Percentiles rank a stretch among this genome's conserved stretches.
Conservation (phyloP, 306 rosid genomes). For the Dalbergia cultrata region DNA sequence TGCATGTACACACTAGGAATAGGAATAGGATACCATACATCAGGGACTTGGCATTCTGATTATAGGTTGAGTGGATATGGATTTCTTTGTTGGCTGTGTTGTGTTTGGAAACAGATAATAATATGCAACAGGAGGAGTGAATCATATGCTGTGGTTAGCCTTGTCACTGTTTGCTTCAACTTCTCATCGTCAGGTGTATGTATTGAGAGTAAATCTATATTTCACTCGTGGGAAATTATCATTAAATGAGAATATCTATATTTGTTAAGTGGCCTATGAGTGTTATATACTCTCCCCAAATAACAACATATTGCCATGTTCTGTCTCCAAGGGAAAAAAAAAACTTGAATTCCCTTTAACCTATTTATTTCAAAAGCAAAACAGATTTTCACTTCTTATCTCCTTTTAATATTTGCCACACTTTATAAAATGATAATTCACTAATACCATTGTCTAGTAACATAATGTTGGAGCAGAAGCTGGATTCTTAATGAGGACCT, state of each 20-base stretch:
- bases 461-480: slow-evolving; percentile 12
- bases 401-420: background rate
- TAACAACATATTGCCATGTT: background rate
- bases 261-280: background rate
- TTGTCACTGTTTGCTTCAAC: background rate
- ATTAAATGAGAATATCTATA: too few species aligned
- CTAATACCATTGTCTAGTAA: background rate
- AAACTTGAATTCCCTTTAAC: background rate
- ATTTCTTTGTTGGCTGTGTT: background rate
- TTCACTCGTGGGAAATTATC: too few species aligned
- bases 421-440: too few species aligned
- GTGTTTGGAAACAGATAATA: background rate
- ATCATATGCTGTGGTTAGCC: background rate
- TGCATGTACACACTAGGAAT: too few species aligned
- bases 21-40: too few species aligned
- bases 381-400: background rate
- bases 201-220: background rate
- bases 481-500: slow-evolving; percentile 8
- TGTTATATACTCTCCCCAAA: background rate
- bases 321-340: background rate
- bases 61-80: background rate
- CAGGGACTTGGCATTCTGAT: too few species aligned
- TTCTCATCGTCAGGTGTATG: background rate
- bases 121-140: background rate
- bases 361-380: background rate